Evolutionary conservation across 2,329 filamentous ascomycete species (phyloP), one percentile per base, ranked within the genome.

Genomic region (Diaporthe caulivora): DNA sequence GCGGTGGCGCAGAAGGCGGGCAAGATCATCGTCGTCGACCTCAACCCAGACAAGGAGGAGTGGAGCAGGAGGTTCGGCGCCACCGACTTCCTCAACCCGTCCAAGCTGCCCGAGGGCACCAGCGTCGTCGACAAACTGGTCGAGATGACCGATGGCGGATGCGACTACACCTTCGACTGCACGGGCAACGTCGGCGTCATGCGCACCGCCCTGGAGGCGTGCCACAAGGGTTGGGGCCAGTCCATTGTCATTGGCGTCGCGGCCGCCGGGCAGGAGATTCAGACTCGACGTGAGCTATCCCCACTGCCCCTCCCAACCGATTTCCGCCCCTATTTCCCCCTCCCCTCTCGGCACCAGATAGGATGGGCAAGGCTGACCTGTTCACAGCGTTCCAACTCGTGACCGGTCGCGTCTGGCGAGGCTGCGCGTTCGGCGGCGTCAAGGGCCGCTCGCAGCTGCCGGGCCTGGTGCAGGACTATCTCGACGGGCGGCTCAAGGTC

Each of bases 81-180:
- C 42, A 98, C 97, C 24, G 90, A 98, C 85, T 99, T 99, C 81
- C 94, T 99, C 80, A 98, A 99, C 88, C 97, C 97, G 57, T 92
- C 89, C 74, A 92, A 96, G 84, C 87, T 96, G 76, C 71, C 73
- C 58, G 88, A 90, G 78, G 90, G 88, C 76, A 93, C 96, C 89
- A 94, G 90, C 74, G 93, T 98, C 78, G 94, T 97, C 80, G 95
- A 98, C 81, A 93, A 96, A 87, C 90, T 99, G 77, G 91, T 98
- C 78, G 96, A 98, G 86, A 95, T 98, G 93, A 99, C 97, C 1
- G 97, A 98, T 80, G 97, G 97, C 77, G 97, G 97, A 68, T 97
- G 95, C 83, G 97, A 99, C 87, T 98, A 98, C 88, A 99, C 97
- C 65, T 99, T 99, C 82, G 97, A 99, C 87, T 98, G 97, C 89